These are phyloP conservation scores for Melaleuca quinquenervia DNA, from an alignment of 345 rosid species.

Conservation along the genomic window DNA sequence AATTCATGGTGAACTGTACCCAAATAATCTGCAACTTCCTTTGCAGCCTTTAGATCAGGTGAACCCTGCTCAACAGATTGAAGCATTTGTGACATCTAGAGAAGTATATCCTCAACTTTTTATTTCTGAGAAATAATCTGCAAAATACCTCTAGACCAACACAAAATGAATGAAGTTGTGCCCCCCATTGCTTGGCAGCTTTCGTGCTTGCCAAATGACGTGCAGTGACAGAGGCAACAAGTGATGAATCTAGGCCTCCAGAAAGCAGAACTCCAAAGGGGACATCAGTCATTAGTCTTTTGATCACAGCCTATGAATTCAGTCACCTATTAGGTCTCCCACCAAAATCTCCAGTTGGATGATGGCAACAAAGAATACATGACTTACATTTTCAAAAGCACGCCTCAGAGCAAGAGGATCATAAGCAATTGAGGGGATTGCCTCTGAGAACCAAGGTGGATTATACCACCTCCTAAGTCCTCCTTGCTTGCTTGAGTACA, in stretches of 20 bases:
- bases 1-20: conserved; percentile 92
- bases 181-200: conserved; percentile 77
- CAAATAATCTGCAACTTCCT: conserved; percentile 79
- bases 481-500: conserved; percentile 76
- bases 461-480: conserved; percentile 77
- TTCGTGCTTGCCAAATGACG: conserved; percentile 68
- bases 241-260: conserved; percentile 90
- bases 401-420: conserved; percentile 64
- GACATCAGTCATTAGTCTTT: conserved; percentile 90
- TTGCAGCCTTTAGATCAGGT: conserved; percentile 81
- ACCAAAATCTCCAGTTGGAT: not conserved
- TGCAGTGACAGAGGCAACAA: conserved; percentile 77
- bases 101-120: not conserved
- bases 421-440: conserved; percentile 58
- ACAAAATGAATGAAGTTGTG: conserved; percentile 83
- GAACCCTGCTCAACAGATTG: conserved; percentile 38
- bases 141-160: conserved; percentile 72
- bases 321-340: not conserved
- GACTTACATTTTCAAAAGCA: conserved; percentile 69
- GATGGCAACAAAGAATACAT: not conserved
- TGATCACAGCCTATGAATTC: conserved; percentile 65
- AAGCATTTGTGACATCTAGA: not conserved
- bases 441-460: conserved; percentile 76
- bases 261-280: conserved; percentile 91
- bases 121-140: not conserved